Evolutionary conservation across 495 filamentous ascomycete species (phyloP).

Genomic region (Aspergillus cavernicola): DNA sequence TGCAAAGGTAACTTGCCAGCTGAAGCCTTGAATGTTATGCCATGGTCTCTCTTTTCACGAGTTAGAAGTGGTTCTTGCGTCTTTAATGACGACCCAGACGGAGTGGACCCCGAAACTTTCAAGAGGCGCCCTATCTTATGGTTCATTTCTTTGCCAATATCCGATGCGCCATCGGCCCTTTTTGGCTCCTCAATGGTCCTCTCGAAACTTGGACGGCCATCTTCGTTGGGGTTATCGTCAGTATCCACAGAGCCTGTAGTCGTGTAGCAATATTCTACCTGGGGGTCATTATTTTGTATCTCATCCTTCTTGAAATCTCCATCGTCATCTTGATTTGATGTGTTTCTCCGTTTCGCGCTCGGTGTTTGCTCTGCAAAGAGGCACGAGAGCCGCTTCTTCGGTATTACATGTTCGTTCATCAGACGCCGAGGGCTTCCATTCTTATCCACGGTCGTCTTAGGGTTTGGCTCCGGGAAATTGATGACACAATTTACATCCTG

Average conservation of each 20-base stretch:
- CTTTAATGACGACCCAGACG: neutral
- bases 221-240: neutral
- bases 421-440: constrained; percentile 16
- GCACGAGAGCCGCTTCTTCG: neutral
- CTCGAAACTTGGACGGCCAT: neutral
- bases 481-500: neutral
- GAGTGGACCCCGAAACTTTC: neutral
- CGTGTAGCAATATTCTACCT: neutral
- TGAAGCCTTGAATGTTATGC: neutral
- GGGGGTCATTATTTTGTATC: neutral
- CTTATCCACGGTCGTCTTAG: constrained; percentile 11
- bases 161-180: neutral
- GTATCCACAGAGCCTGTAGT: neutral
- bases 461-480: neutral
- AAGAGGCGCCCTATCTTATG: neutral
- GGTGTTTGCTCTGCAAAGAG: neutral
- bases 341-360: neutral
- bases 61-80: neutral
- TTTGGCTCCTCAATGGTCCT: neutral
- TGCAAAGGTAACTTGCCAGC: neutral
- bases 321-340: neutral
- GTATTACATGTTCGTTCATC: neutral
- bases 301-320: neutral
- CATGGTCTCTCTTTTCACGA: neutral
- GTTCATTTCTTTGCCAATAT: too few relatives aligned